Base-by-base conservation (phyloP, 306 rosid genomes). In the Albizia julibrissin region DNA sequence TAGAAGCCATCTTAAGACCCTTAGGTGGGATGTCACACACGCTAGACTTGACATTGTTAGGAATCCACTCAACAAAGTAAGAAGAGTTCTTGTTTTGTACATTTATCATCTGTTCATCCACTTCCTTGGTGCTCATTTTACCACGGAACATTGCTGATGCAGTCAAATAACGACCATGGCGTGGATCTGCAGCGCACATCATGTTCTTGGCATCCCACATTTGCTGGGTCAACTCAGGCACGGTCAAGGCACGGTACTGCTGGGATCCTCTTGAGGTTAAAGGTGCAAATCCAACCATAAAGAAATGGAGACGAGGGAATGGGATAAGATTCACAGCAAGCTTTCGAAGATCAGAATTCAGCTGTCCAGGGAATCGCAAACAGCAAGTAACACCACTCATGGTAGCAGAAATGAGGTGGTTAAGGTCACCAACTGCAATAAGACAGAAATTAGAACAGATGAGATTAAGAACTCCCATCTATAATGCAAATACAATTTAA, bases 141-240 rank as follows among this genome's bases (percentile, higher is more conserved):
- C 95, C 97, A 44, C 97, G 97, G 83, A 93, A 93, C 95, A 93
- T 86, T 61, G 97, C 97, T 33, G 95, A 93, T 1, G 95, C 97
- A 1, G 97, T 93, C 79, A 93, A 79, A 82, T 91, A 93, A 26
- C 95, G 95, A 27, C 97, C 97, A 3, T 93, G 95, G 76, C 95
- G 95, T 33, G 97, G 97, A 68, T 93, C 97, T 61, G 97, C 97
- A 18, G 97, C 97, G 6, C 97, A 93, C 97, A 93, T 87, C 90
- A 87, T 87, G 82, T 87, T 87, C 88, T 87, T 87, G 24, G 90
- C 86, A 84, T 87, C 90, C 90, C 90, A 87, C 90, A 87, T 87
- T 40, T 87, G 90, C 83, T 87, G 90, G 44, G 90, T 87, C 79
- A 87, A 80, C 73, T 87, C 90, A 7, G 90, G 90, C 75, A 87